These are phyloP conservation scores for Salix exigua DNA, from an alignment of 345 rosid genomes.

Conservation along the genomic window DNA sequence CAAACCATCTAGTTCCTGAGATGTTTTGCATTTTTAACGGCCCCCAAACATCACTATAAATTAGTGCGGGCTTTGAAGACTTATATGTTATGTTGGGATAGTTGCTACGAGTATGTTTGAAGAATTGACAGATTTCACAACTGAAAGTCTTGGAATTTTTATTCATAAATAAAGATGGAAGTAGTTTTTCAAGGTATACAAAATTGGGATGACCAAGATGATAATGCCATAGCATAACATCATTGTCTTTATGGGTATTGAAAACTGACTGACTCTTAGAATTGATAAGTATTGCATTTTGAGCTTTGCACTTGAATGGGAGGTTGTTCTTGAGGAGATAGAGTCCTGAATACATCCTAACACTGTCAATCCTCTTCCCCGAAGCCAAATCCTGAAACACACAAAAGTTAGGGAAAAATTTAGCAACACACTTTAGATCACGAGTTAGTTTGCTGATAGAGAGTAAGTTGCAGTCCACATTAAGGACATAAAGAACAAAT, in stretches of 20 bases:
- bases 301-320: not conserved
- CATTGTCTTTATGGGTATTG: not conserved
- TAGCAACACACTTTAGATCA: not conserved
- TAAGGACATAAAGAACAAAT: not conserved
- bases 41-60: not conserved
- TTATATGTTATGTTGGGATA: not conserved
- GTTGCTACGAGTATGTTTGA: not conserved
- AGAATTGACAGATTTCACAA: not conserved
- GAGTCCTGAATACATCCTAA: too few relatives aligned
- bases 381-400: too few relatives aligned
- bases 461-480: not conserved
- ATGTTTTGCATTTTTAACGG: too few relatives aligned
- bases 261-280: not conserved
- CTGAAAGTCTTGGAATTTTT: not conserved
- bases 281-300: fast-evolving
- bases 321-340: too few relatives aligned
- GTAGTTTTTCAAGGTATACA: too few relatives aligned
- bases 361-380: too few relatives aligned
- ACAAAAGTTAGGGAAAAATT: too few relatives aligned
- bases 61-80: not conserved
- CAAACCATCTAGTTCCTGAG: too few relatives aligned
- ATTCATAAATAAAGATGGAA: not conserved
- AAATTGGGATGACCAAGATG: too few relatives aligned
- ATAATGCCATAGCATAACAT: not conserved
- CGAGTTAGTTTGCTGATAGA: not conserved